Percentiles rank a stretch among this genome's conserved stretches.
phyloP scores from a whole-genome alignment of 1,284 basidiomycete genomes.

The Volvariella volvacea region DNA sequence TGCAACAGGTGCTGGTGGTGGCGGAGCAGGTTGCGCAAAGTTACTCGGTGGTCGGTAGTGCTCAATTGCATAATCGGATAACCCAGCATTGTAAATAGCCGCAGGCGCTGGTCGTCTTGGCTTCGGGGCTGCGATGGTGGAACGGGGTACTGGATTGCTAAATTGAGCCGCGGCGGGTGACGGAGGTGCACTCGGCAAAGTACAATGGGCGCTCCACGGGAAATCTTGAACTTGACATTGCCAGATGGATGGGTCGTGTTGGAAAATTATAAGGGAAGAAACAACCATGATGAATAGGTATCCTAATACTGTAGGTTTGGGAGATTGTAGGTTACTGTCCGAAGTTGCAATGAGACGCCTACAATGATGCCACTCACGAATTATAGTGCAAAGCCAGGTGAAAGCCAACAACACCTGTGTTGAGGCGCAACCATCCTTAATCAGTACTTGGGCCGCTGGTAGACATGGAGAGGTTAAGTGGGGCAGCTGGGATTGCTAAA shows the following conservation, averaged over 20 bases:
- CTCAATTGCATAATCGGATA: slow-evolving; percentile 42
- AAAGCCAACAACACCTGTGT: slow-evolving; percentile 52
- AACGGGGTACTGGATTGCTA: slow-evolving; percentile 17
- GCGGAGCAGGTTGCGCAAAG: slow-evolving; percentile 7
- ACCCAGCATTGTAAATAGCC: slow-evolving; percentile 27
- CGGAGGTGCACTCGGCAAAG: slow-evolving; percentile 20
- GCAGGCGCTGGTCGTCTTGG: slow-evolving; percentile 29
- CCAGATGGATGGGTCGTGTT: slow-evolving; percentile 46
- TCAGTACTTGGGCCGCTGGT: neutral
- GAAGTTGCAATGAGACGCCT: no score
- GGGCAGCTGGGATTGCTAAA: no score
- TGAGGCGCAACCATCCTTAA: slow-evolving; percentile 44
- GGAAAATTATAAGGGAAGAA: slow-evolving; percentile 23
- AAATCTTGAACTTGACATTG: slow-evolving; percentile 41
- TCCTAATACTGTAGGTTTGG: no score
- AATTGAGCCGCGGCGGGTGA: slow-evolving; percentile 26
- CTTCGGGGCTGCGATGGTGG: slow-evolving; percentile 34
- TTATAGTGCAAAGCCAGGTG: slow-evolving; percentile 51
- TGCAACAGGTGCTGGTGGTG: slow-evolving; percentile 2
- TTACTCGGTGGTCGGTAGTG: slow-evolving; percentile 26
- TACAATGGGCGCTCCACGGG: slow-evolving; percentile 23
- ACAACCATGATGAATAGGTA: slow-evolving; percentile 29
- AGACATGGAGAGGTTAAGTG: no score
- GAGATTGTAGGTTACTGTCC: no score
- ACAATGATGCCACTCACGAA: slow-evolving; percentile 51